Evolutionary conservation across 805 yeast species (phyloP).

Genomic region (Sungouiella thailandica): DNA sequence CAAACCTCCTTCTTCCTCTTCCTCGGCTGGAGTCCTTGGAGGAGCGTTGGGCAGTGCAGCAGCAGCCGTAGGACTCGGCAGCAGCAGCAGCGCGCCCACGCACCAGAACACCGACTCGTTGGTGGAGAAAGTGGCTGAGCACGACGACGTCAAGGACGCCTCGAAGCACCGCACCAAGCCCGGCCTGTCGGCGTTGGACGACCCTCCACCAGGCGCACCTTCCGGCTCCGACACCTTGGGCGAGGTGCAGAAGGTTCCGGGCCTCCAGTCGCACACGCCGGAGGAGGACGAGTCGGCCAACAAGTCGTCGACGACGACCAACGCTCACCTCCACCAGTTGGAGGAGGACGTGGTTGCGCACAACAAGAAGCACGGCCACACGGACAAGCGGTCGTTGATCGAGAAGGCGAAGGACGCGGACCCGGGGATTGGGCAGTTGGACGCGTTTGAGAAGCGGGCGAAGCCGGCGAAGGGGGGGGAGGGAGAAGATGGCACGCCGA

Average conservation of each 20-base stretch:
- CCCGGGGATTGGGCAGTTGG: conserved; percentile 12
- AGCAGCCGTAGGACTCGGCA: conserved; percentile 12
- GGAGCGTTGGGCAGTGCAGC: conserved; percentile 19
- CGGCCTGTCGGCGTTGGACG: no score
- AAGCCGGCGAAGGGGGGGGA: conserved; percentile 1
- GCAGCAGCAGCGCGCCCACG: background rate
- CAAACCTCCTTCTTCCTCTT: background rate
- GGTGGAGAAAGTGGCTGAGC: conserved; percentile 17
- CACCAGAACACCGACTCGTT: conserved; percentile 13
- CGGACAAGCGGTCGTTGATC: conserved; percentile 21
- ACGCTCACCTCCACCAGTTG: conserved; percentile 1
- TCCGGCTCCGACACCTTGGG: conserved; percentile 4
- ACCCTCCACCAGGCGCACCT: no score
- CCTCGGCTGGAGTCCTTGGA: conserved; percentile 7
- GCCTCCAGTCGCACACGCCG: conserved; percentile 5
- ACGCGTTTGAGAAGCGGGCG: conserved; percentile 14
- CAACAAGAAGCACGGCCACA: conserved; percentile 24
- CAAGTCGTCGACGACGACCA: conserved; percentile 1
- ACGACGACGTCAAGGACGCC: conserved; percentile 13
- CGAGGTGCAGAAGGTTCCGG: conserved; percentile 18
- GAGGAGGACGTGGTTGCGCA: conserved; percentile 22
- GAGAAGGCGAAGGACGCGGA: conserved; percentile 24
- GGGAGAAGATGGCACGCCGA: conserved; percentile 1
- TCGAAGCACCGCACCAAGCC: conserved; percentile 6
- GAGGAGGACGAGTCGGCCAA: conserved; percentile 1